These are phyloP conservation scores for Wickerhamomyces subpelliculosus DNA, from an alignment of 805 yeast genomes.

Conservation along the genomic window DNA sequence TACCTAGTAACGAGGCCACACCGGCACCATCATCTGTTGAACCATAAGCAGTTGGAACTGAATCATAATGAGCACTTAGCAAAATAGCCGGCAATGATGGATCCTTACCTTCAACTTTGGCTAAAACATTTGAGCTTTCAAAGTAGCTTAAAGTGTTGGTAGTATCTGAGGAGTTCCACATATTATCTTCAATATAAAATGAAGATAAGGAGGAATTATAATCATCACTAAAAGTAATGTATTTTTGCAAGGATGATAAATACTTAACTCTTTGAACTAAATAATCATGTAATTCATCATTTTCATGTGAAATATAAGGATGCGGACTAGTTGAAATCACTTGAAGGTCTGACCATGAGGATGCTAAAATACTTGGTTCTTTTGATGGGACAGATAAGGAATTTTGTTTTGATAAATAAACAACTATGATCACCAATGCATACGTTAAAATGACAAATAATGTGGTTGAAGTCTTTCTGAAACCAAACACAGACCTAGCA, in stretches of 20 bases:
- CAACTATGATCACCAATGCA: constrained; percentile 31
- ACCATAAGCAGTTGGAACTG: constrained; percentile 83
- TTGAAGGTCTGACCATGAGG: constrained; percentile 71
- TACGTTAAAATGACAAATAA: constrained; percentile 45
- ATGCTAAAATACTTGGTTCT: constrained; percentile 28
- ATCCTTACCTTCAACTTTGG: constrained; percentile 61
- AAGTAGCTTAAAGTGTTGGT: constrained; percentile 55
- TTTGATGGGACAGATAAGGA: constrained; percentile 38
- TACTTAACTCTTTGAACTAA: constrained; percentile 36
- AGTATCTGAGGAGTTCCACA: constrained; percentile 33
- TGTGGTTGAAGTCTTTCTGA: constrained; percentile 66
- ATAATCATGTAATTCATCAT: constrained; percentile 70
- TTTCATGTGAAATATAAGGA: constrained; percentile 73
- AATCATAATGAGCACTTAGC: constrained; percentile 81
- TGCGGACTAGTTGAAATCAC: constrained; percentile 59
- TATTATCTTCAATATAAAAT: constrained; percentile 44
- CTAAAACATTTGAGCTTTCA: constrained; percentile 78
- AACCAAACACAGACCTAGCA: constrained; percentile 51
- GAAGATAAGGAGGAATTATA: constrained; percentile 31
- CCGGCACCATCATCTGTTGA: constrained; percentile 94
- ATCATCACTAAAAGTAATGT: constrained; percentile 31
- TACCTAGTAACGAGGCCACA: constrained; percentile 69
- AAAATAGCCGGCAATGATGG: constrained; percentile 56
- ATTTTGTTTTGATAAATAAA: constrained; percentile 31
- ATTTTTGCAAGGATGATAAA: constrained; percentile 22